Evolutionary conservation across 768 basidiomycete genomes (phyloP).

Genomic region (Termitomyces sp.): DNA sequence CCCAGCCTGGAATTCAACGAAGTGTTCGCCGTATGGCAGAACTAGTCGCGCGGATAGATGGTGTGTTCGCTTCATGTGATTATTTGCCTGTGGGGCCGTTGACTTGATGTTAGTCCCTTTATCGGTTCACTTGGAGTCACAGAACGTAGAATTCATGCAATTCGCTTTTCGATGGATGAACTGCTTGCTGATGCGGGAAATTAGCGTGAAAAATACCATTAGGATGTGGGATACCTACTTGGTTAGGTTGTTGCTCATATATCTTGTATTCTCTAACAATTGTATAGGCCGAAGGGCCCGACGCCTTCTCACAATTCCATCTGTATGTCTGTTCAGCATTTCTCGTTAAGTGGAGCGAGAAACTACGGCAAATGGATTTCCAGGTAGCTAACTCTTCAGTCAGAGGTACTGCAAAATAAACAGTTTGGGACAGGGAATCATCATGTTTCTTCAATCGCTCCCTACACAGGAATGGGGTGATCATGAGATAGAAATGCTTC

Average conservation of each 20-base stretch:
- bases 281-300: constrained; percentile 86
- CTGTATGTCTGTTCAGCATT: constrained; percentile 98
- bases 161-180: constrained; percentile 99
- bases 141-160: constrained; percentile 99
- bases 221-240: constrained; percentile 99
- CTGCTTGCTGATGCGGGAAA: constrained; percentile 95
- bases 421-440: constrained; percentile 67
- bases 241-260: constrained; percentile 39
- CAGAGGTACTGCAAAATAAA: neutral
- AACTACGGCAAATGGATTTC: constrained; percentile 95
- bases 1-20: constrained; percentile 93
- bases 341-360: constrained; percentile 91
- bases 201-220: constrained; percentile 93
- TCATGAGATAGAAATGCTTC: constrained; percentile 90
- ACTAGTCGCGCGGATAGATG: constrained; percentile 85
- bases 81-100: neutral
- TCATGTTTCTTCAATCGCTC: constrained; percentile 94
- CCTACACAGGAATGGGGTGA: constrained; percentile 94
- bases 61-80: constrained; percentile 29
- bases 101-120: constrained; percentile 57
- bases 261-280: neutral
- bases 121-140: constrained; percentile 76
- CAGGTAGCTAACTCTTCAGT: constrained; percentile 52
- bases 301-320: constrained; percentile 98
- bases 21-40: constrained; percentile 93